Base-by-base conservation (phyloP, 2,329 filamentous ascomycete species). In the Tolypocladium cylindrosporum region DNA sequence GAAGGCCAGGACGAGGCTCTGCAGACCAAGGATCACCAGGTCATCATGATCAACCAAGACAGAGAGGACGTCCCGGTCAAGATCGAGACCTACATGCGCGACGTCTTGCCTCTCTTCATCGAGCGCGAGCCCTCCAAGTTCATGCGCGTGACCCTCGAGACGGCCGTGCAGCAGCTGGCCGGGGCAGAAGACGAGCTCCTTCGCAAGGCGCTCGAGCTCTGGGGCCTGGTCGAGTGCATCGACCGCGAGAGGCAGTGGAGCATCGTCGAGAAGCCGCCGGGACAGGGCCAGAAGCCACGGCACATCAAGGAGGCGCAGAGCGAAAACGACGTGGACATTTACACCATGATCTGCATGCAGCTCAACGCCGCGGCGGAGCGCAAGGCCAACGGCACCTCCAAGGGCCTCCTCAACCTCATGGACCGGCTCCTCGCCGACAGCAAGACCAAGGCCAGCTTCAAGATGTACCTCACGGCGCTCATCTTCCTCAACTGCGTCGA, bases 401-500 rank as follows among this genome's bases (percentile, higher is more conserved):
- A 80, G 65, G 75, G 71, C 48, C 74, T 87, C 19, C 72, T 88
- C 27, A 81, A 78, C 58, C 79, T 80, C 45, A 82, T 88, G 69
- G 83, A 87, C 68, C 78, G 83, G 19, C 76, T 79, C 42, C 73
- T 87, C 39, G 79, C 85, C 59, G 82, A 85, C 64, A 82, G 81
- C 69, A 83, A 84, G 65, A 78, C 77, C 58, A 82, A 79, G 63
- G 77, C 83, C 56, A 80, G 79, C 39, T 85, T 85, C 64, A 79
- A 79, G 62, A 81, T 85, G 70, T 87, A 84, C 64, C 77, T 87
- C 27, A 79, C 83, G 3, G 79, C 82, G 3, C 69, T 87, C 57
- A 80, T 87, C 57, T 80, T 87, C 61, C 77, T 87, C 54, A 86
- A 85, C 65, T 86, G 83, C 62, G 76, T 87, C 16, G 85, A 88